Evolutionary conservation across 2,329 filamentous ascomycete species (phyloP), one percentile per base, ranked within the genome.

Genomic region (Phialemonium atrogriseum): DNA sequence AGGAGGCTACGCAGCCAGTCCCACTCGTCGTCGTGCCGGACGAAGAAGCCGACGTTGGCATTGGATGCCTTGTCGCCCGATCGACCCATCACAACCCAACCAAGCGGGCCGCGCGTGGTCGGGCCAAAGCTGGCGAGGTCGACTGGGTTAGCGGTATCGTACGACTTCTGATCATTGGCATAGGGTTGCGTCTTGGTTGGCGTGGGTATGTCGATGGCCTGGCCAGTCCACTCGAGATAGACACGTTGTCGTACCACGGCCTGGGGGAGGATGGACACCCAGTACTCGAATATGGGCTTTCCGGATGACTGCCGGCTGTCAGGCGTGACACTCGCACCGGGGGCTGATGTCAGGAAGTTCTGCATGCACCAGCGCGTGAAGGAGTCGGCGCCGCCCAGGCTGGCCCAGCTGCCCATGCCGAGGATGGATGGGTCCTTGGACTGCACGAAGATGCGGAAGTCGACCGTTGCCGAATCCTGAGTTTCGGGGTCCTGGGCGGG

Each of bases 361-460:
- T 40, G 40, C 38, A 47, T 39, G 36, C 34, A 37, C 36, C 37
- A 37, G n/a, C n/a, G n/a, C n/a, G n/a, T n/a, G n/a, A n/a, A n/a
- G n/a, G n/a, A n/a, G n/a, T n/a, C n/a, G n/a, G n/a, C n/a, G 3
- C 19, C 27, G 27, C 21, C 27, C 5, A 13, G 27, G 13, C 17
- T 11, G n/a, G n/a, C n/a, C n/a, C n/a, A n/a, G n/a, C n/a, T n/a
- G n/a, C n/a, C n/a, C n/a, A n/a, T n/a, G n/a, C 23, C 23, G 13
- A 28, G 17, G 4, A 28, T 17, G n/a, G 45, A 51, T 3, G 49
- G 50, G 21, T 52, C 46, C 33, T 39, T 49, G 11, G 61, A 60
- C 41, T 72, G 58, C 1, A 50, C 51, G 37, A 55, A 54, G 35
- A 52, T 44, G 19, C 55, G 48, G 32, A 59, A 44, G 41, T 58